Base-by-base conservation (phyloP, 371 early-diverging fungal genomes). In the Chytridiales sp. region DNA sequence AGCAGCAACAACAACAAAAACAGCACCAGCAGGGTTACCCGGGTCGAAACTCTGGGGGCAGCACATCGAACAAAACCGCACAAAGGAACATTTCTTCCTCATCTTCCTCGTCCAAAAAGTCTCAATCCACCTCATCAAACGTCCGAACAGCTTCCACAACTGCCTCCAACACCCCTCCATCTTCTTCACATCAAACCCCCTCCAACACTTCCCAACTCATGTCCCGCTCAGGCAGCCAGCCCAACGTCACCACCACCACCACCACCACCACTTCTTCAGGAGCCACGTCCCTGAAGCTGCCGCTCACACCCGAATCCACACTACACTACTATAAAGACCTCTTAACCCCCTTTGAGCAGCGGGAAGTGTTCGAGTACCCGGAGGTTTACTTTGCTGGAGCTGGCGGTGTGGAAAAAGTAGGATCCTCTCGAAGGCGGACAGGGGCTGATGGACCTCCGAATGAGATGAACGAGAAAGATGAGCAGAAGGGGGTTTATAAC, bases 371-470 rank as follows among this genome's bases (percentile, higher is more conserved):
- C 3, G 82, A 84, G 9, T 95, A 81, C 51, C 79, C 84, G 0
- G 83, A 88, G 40, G 77, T 96, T 17, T 95, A 91, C 67, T 96
- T 89, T 67, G 85, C 88, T 30, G 95, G 96, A 11, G 84, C 68
- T 1, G 67, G 67, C 21, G 67, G 62, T 22, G 67, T 77, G 4
- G 61, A 70, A 11, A 80, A 81, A 54, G 62, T 78, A 34, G 80
- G 78, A n/a, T 47, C 61, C 11, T 27, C 68, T 1, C 60, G 59
- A n/a, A 56, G 77, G 4, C 56, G 64, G n/a, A 68, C 74, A 6
- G 72, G 72, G 3, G 69, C 66, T 11, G 73, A 77, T 44, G 55
- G 42, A 3, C 17, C 26, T 4, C 39, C 22, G 19, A 17, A 8
- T 22, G 48, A 48, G 11, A 11, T 8, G 24, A 22, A 48, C 22